Evolutionary conservation across 2,329 filamentous ascomycete species (phyloP).

Genomic region (Rhexocercosporidium sp.): DNA sequence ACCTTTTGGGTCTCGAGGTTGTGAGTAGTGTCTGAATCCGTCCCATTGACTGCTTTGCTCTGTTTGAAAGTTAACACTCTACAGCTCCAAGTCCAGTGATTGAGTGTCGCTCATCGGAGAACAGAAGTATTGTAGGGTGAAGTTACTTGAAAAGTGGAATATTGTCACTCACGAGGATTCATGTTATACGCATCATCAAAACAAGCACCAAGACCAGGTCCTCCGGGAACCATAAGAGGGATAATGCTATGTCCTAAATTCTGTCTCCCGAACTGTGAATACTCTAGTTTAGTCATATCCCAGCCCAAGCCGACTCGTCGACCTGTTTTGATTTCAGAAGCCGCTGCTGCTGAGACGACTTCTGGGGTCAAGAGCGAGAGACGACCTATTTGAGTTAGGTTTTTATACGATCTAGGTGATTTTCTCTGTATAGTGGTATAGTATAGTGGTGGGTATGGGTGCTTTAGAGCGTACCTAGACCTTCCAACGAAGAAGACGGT

Average conservation of each 20-base stretch:
- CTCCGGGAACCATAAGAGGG: constrained; percentile 47
- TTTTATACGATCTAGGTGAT: neutral
- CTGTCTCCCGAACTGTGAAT: constrained; percentile 57
- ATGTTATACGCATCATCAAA: constrained; percentile 57
- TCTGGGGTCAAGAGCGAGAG: constrained; percentile 57
- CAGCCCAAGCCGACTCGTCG: constrained; percentile 57
- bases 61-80: constrained; percentile 9
- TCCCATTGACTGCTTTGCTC: constrained; percentile 58
- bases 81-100: neutral
- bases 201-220: constrained; percentile 43
- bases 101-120: neutral
- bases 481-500: constrained; percentile 29
- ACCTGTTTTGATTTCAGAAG: constrained; percentile 56
- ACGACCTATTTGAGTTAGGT: constrained; percentile 34
- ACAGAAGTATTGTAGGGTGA: too few species aligned
- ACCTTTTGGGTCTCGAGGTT: constrained; percentile 42
- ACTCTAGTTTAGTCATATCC: constrained; percentile 60
- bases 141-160: neutral
- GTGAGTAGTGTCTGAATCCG: constrained; percentile 55
- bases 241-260: constrained; percentile 57
- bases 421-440: neutral
- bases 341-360: constrained; percentile 54
- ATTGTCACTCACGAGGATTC: constrained; percentile 49
- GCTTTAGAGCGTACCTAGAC: constrained; percentile 23
- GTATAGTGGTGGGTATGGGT: neutral